Base-by-base conservation (phyloP, 495 filamentous ascomycete genomes). In the Mycothermus thermophilus region DNA sequence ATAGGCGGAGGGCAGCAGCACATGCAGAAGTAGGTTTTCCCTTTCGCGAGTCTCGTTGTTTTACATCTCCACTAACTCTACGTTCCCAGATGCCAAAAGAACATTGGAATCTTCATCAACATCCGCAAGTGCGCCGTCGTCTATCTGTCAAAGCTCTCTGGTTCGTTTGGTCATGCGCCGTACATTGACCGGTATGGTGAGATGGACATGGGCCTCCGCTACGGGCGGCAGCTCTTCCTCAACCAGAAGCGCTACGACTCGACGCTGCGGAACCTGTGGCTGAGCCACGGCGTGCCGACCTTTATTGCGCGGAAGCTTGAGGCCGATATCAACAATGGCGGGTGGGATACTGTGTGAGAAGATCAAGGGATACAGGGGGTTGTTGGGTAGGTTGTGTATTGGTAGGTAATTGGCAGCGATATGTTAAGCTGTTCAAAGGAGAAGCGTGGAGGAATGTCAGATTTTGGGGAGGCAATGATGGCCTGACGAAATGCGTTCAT, bases 141-240 rank as follows among this genome's bases (percentile, higher is more conserved):
- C 34, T 93, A 88, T 57, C 59, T 92, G 32, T 79, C 93, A 58
- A 71, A 77, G 43, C 58, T 62, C n/a, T 76, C 80, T 33, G 90
- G 86, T 27, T 85, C 79, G 27, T 97, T 80, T 64, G 77, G 75
- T 46, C 69, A 73, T 25, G 88, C 90, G 5, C 90, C 90, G 8
- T 97, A 95, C 57, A 77, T 95, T 31, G 92, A 96, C 62, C 79
- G 56, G 50, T 87, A 93, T 58, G 92, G 90, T 40, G 90, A 97
- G 63, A 79, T 80, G 1, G 90, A 97, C 60, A 71, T 79, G 12
- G 83, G 83, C 13, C 65, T 97, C 11, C 71, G 86, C 42, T 79
- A 79, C 20, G 71, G 68, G 31, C 77, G 88, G 25, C 90, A 93
- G 58, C 63, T 96, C 19, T 93, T 85, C 50, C 64, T 97, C 36